These are phyloP conservation scores for Guadua angustifolia DNA, from an alignment of 176 grass and related monocot species.

Conservation along the genomic window DNA sequence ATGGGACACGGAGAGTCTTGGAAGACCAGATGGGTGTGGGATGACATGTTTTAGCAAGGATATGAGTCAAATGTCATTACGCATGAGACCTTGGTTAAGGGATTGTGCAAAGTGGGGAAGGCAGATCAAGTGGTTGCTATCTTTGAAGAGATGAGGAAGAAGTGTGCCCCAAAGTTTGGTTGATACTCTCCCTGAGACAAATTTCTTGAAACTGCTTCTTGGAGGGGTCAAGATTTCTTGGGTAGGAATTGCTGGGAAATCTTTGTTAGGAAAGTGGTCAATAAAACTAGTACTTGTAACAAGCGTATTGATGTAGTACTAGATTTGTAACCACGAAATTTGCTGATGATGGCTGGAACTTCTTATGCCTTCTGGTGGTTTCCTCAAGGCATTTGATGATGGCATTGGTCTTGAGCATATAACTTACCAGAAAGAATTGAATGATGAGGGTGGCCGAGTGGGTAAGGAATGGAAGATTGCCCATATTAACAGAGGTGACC, in stretches of 20 bases:
- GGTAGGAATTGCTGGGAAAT: constrained; percentile 33
- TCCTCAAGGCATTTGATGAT: neutral
- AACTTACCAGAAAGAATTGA: neutral
- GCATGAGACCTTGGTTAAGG: constrained; percentile 55
- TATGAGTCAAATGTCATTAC: constrained; percentile 53
- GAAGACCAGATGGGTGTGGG: constrained; percentile 41
- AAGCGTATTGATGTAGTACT: neutral
- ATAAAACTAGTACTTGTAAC: neutral
- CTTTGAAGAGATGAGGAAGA: constrained; percentile 27
- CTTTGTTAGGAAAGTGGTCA: constrained; percentile 30
- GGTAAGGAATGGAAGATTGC: neutral
- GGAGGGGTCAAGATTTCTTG: constrained; percentile 2
- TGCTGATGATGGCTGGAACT: neutral
- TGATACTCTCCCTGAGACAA: neutral
- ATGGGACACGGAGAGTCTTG: neutral
- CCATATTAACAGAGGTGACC: too few relatives aligned
- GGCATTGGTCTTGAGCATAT: neutral
- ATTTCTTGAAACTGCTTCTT: constrained; percentile 26
- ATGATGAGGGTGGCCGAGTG: neutral
- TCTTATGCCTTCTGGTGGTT: neutral
- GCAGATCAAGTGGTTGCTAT: constrained; percentile 40
- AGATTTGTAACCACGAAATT: constrained; percentile 1
- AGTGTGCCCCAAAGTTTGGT: neutral
- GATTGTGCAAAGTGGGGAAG: constrained; percentile 58
- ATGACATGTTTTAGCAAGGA: constrained; percentile 58